Base-by-base conservation (phyloP, 1,284 basidiomycete genomes). In the Peniophora sp. region DNA sequence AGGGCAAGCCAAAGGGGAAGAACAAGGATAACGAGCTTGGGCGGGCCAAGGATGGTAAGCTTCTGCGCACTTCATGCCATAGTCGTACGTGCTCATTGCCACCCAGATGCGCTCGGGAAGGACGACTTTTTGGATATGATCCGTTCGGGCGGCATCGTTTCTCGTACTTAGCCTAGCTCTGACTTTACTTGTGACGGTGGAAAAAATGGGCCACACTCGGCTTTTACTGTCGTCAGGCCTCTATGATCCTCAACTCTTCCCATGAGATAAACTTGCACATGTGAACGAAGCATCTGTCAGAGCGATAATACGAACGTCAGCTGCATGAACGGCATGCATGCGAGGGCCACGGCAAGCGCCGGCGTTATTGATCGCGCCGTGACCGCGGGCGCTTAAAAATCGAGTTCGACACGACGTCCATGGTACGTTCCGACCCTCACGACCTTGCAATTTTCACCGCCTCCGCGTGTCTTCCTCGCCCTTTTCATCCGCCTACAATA, bases 91-190 rank as follows among this genome's bases (percentile, higher is more conserved):
- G 23, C 45, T 35, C 47, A 36, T 37, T 54, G 18, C 22, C 22
- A 17, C 50, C 5, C 56, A 83, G 81, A 66, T 57, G 63, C 68
- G 9, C 69, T 88, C 22, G 81, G 77, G 52, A 78, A 83, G 64
- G 81, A 88, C 55, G 75, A 81, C 49, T 91, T 91, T 64, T 78
- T 91, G 58, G 78, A 88, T 55, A 81, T 88, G 73, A 88, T 91
- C 58, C 76, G 83, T 50, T 80, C 85, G 48, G 88, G 88, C 47
- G 83, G 84, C 5, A 68, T 67, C 22, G 67, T 68, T 1, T 64
- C 67, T 9, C 27, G 27, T 12, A 32, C 27, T 32, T 32, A 32
- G 27, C n/a, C n/a, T n/a, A n/a, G n/a, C n/a, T 32, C 12, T 12
- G 27, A 32, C 6, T 12, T 32, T 32, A 32, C 6, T 32, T 32